phyloP scores from a whole-genome alignment of 2,329 filamentous ascomycete genomes.

The Diaporthe ilicicola region DNA sequence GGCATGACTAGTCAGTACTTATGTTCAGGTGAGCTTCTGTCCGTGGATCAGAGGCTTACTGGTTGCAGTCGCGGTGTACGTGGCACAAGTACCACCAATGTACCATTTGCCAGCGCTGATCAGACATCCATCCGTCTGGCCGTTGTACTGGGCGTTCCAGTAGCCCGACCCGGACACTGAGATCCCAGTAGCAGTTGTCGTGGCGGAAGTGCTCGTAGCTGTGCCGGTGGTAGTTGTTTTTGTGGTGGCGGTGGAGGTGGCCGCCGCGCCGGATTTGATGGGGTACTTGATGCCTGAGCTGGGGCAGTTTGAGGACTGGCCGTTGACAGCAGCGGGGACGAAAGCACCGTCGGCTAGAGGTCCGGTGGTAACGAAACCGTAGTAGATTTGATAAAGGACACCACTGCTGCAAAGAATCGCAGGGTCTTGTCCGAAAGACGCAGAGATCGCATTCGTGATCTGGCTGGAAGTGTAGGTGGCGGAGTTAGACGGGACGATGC shows the following conservation, averaged over 20 bases:
- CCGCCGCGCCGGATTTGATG: constrained; percentile 23
- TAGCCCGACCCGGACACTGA: constrained; percentile 63
- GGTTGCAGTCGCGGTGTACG: constrained; percentile 62
- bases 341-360: constrained; percentile 28
- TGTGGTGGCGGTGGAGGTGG: constrained; percentile 7
- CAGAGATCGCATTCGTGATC: constrained; percentile 29
- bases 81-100: constrained; percentile 71
- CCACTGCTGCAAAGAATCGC: constrained; percentile 24
- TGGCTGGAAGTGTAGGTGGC: constrained; percentile 26
- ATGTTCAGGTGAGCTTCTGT: too few species aligned
- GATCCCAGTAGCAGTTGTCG: constrained; percentile 45
- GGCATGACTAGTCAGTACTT: not conserved
- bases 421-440: constrained; percentile 26
- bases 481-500: constrained; percentile 30
- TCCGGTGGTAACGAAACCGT: constrained; percentile 27
- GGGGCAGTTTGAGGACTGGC: constrained; percentile 29
- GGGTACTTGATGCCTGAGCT: constrained; percentile 28
- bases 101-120: constrained; percentile 76
- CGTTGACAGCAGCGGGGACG: constrained; percentile 19
- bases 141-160: constrained; percentile 62
- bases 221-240: constrained; percentile 32
- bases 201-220: constrained; percentile 43
- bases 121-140: constrained; percentile 67
- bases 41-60: not conserved
- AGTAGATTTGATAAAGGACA: constrained; percentile 31